A percentile compares a stretch with the other conserved stretches of the same genome.
These are phyloP conservation scores for Musa acuminata DNA, from an alignment of 176 grass and related monocot genomes.

Conservation along the genomic window DNA sequence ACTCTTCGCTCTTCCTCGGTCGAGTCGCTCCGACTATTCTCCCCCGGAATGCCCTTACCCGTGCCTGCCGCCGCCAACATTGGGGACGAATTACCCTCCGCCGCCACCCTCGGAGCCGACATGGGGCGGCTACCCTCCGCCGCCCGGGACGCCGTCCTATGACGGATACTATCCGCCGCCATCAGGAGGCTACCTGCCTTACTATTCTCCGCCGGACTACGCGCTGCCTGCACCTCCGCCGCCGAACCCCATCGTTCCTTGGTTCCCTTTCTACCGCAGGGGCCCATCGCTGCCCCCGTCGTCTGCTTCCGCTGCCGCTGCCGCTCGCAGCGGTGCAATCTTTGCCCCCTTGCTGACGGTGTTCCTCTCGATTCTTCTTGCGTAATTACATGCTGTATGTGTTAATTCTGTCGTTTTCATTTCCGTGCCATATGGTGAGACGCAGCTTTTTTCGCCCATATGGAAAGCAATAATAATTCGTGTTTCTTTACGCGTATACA, in stretches of 20 bases:
- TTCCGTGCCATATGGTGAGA: too few relatives aligned
- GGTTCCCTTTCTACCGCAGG: slow-evolving; percentile 33
- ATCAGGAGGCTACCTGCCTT: background rate
- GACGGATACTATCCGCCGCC: slow-evolving; percentile 20
- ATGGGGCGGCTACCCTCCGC: slow-evolving; percentile 6
- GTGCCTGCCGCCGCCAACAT: slow-evolving; percentile 26
- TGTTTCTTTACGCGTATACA: too few relatives aligned
- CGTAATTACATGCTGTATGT: too few relatives aligned
- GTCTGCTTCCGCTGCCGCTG: background rate
- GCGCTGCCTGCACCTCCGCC: slow-evolving; percentile 21
- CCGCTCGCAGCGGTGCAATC: too few relatives aligned
- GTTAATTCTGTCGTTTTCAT: too few relatives aligned
- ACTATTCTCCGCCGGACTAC: slow-evolving; percentile 14
- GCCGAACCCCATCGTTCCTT: slow-evolving; percentile 30
- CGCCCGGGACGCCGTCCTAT: slow-evolving; percentile 1
- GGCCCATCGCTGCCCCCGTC: slow-evolving; percentile 4
- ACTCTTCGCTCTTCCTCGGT: background rate
- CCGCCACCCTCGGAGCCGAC: background rate
- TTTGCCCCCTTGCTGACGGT: too few relatives aligned
- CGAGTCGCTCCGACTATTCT: background rate
- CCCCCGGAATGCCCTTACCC: slow-evolving; percentile 22
- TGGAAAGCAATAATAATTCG: too few relatives aligned
- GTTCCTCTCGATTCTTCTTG: too few relatives aligned
- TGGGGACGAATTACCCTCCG: background rate
- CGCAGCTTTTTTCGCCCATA: too few relatives aligned